Evolutionary conservation across 2,329 filamentous ascomycete species (phyloP).

Genomic region (Daldinia sp.): DNA sequence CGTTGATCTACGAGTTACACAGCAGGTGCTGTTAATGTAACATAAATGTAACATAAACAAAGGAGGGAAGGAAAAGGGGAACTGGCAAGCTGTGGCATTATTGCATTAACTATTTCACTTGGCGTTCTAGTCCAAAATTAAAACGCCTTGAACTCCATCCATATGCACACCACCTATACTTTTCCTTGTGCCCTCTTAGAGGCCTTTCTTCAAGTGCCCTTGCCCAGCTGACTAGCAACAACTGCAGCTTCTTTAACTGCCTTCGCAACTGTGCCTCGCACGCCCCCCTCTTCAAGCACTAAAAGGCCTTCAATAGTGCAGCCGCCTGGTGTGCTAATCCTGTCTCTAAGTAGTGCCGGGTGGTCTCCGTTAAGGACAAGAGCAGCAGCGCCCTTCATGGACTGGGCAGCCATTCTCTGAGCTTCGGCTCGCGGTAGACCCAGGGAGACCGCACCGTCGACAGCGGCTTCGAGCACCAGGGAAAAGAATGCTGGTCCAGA

Average conservation of each 20-base stretch:
- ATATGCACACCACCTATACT: slow-evolving; percentile 15
- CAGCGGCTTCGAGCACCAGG: slow-evolving; percentile 76
- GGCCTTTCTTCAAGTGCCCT: slow-evolving; percentile 61
- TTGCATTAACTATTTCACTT: slow-evolving; percentile 5
- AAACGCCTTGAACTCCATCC: slow-evolving; percentile 29
- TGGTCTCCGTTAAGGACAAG: slow-evolving; percentile 77
- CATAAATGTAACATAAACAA: neutral
- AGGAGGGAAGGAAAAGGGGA: neutral
- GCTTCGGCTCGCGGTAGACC: slow-evolving; percentile 77
- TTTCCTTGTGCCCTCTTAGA: neutral
- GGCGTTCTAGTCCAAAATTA: slow-evolving; percentile 17
- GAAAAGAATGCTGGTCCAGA: slow-evolving; percentile 80
- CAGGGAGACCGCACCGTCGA: slow-evolving; percentile 82
- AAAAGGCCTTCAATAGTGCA: slow-evolving; percentile 79
- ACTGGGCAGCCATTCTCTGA: slow-evolving; percentile 79
- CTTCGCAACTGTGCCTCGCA: slow-evolving; percentile 71
- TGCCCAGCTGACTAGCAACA: slow-evolving; percentile 71
- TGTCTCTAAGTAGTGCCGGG: slow-evolving; percentile 76
- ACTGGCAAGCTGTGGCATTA: slow-evolving; percentile 2
- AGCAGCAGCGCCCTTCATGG: slow-evolving; percentile 76
- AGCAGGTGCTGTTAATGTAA: neutral
- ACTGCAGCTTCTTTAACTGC: slow-evolving; percentile 76
- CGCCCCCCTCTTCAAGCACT: slow-evolving; percentile 75
- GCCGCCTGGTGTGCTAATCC: slow-evolving; percentile 79
- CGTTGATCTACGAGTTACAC: neutral